Evolutionary conservation across 768 basidiomycete species (phyloP), one percentile per base, ranked within the genome.

Genomic region (Lanmaoa pseudosensibilis): DNA sequence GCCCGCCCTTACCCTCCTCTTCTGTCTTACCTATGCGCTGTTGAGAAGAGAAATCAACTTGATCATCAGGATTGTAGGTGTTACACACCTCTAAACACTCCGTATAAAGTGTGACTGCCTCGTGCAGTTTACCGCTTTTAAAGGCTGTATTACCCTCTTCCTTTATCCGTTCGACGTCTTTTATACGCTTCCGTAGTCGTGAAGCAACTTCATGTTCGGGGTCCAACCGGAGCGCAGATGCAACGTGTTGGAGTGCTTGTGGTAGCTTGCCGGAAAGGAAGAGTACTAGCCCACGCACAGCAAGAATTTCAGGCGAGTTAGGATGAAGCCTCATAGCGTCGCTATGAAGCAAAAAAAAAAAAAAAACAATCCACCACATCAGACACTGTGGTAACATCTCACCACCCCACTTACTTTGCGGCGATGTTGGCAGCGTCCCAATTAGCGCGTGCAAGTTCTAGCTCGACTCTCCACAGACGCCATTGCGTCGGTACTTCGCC

Each of bases 101-200:
- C 5, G 77, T 76, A 65, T 95, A 95, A 62, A 81, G 85, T 0
- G 78, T 76, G 9, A 85, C 70, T 0, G 93, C 93, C 21, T 88
- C 86, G 30, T 78, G 64, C 34, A 84, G 72, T 54, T 77, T 77
- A 3, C 80, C 79, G 0, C 65, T 53, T 71, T 93, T 92, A 74
- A 94, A 95, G 2, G 83, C 79, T 1, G 70, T 65, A 60, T 95
- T 94, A 0, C 93, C 93, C 59, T 92, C 92, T 59, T 94, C 92
- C 65, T 94, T 94, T 41, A 88, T 68, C 55, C 83, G 77, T 58
- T 95, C 92, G 18, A 95, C 84, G 34, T 90, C 88, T 62, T 87
- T 89, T n/a, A 91, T 80, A 7, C 90, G 83, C 69, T 85, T 88
- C 41, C 92, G 81, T 51, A 94, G 73, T 43, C 80, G 80, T 57